Conservation (phyloP, 176 grass and related monocot species). For the Oryza brachyantha region DNA sequence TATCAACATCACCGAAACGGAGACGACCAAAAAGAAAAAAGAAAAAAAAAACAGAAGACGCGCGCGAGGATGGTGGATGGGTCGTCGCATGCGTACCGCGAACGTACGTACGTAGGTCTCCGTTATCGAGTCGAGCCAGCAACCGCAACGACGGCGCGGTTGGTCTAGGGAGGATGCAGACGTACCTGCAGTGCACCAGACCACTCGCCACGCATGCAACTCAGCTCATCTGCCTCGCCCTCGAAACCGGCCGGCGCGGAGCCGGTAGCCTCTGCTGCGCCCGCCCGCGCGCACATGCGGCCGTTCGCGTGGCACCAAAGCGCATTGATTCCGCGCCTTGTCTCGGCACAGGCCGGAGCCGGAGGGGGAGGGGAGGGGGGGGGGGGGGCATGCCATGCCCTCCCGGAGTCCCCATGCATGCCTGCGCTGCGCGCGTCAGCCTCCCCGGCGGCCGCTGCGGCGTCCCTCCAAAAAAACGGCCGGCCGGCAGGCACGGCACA, state of each 20-base stretch:
- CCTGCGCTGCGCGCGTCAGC: background rate
- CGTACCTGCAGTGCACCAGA: background rate
- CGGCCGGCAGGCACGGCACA: conserved; percentile 15
- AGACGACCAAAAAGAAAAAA: background rate
- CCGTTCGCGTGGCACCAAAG: conserved; percentile 38
- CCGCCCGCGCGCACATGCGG: background rate
- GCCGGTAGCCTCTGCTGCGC: background rate
- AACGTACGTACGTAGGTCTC: too few relatives aligned
- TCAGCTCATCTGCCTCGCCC: background rate
- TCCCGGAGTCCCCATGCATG: too few relatives aligned
- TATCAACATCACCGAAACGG: background rate
- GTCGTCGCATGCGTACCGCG: background rate
- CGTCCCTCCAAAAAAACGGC: conserved; percentile 42
- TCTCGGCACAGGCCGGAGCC: background rate
- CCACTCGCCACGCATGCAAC: background rate
- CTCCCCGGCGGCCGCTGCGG: background rate
- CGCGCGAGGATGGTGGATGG: background rate
- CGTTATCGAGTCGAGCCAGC: background rate
- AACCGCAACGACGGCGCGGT: background rate
- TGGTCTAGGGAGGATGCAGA: too few relatives aligned
- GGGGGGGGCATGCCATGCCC: too few relatives aligned
- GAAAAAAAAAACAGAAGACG: background rate
- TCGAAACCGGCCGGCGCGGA: background rate
- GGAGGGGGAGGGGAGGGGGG: too few relatives aligned
- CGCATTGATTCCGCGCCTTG: conserved; percentile 33